A percentile compares a stretch with the other conserved stretches of the same genome.
Evolutionary conservation across 495 filamentous ascomycete species (phyloP).

Genomic region (Podospora pseudopauciseta): DNA sequence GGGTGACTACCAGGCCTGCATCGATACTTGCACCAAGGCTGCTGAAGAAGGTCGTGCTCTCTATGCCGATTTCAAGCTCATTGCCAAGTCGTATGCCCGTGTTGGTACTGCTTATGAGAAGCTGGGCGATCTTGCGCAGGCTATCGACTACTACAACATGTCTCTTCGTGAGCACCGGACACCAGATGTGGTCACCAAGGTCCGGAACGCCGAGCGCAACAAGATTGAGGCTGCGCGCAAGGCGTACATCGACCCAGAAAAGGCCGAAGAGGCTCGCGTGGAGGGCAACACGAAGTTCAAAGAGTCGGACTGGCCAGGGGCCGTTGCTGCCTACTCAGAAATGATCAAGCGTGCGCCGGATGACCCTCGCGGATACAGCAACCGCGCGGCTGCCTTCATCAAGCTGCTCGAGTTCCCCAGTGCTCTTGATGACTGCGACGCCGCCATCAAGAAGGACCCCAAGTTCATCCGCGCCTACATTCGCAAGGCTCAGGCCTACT

Average conservation of each 20-base stretch:
- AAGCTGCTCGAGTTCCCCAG: conserved; percentile 94
- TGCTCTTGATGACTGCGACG: conserved; percentile 88
- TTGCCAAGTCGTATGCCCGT: conserved; percentile 93
- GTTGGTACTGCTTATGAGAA: conserved; percentile 92
- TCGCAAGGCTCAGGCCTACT: conserved; percentile 87
- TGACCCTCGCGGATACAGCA: conserved; percentile 92
- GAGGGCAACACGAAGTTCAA: conserved; percentile 96
- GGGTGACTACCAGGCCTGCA: conserved; percentile 81
- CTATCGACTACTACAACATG: conserved; percentile 88
- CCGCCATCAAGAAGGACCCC: conserved; percentile 82
- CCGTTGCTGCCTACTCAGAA: conserved; percentile 91
- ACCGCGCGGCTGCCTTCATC: conserved; percentile 93
- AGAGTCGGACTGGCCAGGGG: conserved; percentile 91
- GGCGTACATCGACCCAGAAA: conserved; percentile 81
- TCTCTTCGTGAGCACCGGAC: conserved; percentile 96
- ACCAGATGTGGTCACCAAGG: conserved; percentile 86
- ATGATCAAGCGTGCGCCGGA: conserved; percentile 95
- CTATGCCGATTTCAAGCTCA: conserved; percentile 91
- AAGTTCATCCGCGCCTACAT: conserved; percentile 95
- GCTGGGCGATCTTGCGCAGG: conserved; percentile 69
- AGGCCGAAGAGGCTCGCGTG: conserved; percentile 94
- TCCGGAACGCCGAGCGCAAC: conserved; percentile 87
- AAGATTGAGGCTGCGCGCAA: conserved; percentile 73
- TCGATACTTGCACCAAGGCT: conserved; percentile 82
- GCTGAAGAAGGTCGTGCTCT: conserved; percentile 83